phyloP scores from a whole-genome alignment of 306 rosid genomes.

The Gastrolobium villosum region DNA sequence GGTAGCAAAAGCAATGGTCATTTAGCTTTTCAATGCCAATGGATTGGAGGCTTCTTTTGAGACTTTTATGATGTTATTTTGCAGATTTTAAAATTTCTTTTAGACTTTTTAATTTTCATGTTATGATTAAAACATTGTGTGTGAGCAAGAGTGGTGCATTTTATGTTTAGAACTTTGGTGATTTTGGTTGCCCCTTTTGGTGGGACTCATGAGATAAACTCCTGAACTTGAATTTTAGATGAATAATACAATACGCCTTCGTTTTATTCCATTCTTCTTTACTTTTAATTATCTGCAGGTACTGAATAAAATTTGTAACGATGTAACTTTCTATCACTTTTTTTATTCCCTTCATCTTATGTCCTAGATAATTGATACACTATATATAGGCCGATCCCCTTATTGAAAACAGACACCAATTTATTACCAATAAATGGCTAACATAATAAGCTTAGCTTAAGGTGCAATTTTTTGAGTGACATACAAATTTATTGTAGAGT shows the following conservation, averaged over 20 bases:
- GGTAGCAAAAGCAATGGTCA: too few relatives aligned
- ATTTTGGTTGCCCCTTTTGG: not conserved
- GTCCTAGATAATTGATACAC: not conserved
- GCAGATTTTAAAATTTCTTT: too few relatives aligned
- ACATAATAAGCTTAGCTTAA: slow-evolving; percentile 22
- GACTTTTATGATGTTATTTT: too few relatives aligned
- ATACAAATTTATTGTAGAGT: not conserved
- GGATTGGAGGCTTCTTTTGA: too few relatives aligned
- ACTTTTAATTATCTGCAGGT: too few relatives aligned
- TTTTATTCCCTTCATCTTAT: not conserved
- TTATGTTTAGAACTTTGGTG: too few relatives aligned
- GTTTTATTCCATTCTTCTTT: too few relatives aligned
- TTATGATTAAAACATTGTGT: too few relatives aligned
- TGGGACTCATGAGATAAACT: not conserved
- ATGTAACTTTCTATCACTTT: not conserved
- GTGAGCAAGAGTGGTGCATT: too few relatives aligned
- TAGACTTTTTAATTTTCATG: too few relatives aligned
- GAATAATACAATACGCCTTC: too few relatives aligned
- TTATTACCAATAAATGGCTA: slow-evolving; percentile 8
- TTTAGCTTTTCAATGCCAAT: too few relatives aligned
- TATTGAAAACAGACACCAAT: not conserved
- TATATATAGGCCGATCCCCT: not conserved
- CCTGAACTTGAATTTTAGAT: not conserved
- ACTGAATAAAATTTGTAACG: not conserved
- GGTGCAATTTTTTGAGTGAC: not conserved